Conservation (phyloP, 371 early-diverging fungal species). For the Dichotomocladium elegans region DNA sequence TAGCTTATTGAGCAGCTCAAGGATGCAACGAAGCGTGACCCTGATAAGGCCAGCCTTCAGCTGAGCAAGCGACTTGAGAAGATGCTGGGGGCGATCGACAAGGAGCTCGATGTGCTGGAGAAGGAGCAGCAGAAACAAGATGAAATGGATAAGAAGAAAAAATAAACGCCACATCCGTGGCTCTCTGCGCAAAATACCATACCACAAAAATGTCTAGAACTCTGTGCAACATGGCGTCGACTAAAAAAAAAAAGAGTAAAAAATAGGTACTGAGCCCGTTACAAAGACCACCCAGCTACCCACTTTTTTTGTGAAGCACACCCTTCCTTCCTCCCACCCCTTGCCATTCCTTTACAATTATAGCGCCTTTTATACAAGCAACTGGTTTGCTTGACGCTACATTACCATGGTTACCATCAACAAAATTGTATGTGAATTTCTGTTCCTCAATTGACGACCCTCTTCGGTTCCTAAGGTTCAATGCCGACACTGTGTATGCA, state of each 20-base stretch:
- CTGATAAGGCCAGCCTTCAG: conserved; percentile 51
- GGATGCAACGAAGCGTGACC: conserved; percentile 51
- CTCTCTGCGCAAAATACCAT: no score
- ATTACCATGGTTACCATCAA: conserved; percentile 26
- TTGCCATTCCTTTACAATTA: neutral
- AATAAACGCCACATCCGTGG: no score
- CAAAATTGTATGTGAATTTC: conserved; percentile 23
- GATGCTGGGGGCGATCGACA: conserved; percentile 65
- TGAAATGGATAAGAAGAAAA: neutral
- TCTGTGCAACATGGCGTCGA: neutral
- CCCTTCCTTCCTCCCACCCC: neutral
- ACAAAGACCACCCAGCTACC: neutral
- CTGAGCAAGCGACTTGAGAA: conserved; percentile 60
- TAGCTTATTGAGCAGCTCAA: conserved; percentile 55
- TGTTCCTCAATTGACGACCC: neutral
- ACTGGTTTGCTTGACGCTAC: conserved; percentile 20
- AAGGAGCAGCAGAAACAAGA: conserved; percentile 34
- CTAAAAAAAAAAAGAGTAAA: neutral
- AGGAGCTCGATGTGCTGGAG: conserved; percentile 61
- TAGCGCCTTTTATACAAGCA: conserved; percentile 16
- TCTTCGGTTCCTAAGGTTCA: neutral
- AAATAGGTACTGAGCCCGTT: neutral
- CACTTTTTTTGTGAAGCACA: neutral
- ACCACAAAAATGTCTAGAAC: no score
- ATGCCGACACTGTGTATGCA: neutral